Base-by-base conservation (phyloP, 2,329 filamentous ascomycete genomes). In the Triangularia verruculosa region DNA sequence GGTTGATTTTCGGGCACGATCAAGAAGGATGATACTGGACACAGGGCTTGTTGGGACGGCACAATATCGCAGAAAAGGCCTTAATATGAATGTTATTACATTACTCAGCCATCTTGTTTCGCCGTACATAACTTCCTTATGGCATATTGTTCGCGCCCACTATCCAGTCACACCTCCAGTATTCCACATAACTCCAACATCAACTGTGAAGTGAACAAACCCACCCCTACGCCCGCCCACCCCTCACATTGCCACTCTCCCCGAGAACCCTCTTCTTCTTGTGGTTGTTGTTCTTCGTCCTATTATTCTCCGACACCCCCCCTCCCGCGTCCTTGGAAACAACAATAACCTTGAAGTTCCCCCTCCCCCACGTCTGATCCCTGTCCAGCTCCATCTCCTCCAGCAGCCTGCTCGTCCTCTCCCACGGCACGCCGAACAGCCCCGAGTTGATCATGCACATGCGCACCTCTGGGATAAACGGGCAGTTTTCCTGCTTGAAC, bases 371-470 rank as follows among this genome's bases (percentile, higher is more conserved):
- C 20, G 12, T 25, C 5, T 32, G 30, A 43, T 1, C 1, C 9
- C 24, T 34, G 9, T 4, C 12, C 59, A 69, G 54, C 62, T 59
- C 39, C 61, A 68, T 27, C 34, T 22, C 59, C 54, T 67, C 61
- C 39, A 70, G 28, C 12, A 39, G 52, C 56, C 0, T 15, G 59
- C 66, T 68, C 4, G 52, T 70, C 20, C 52, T 24, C 32, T 25
- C 47, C 70, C 70, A 70, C 25, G 66, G 65, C 13, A 71, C 67
- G 11, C 27, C 61, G 62, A 68, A 70, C 47, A 68, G 17, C 24
- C 68, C 67, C 53, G 67, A 57, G 54, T 68, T 69, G 20, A 70
- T 68, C 58, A 25, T 58, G 27, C 68, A 68, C 68, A 71, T 70
- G 53, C 70, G 64, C 24, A 71, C 47, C 63, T 69, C 65, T 3